Base-by-base conservation (phyloP, 768 basidiomycete species). In the Boletus edulis region DNA sequence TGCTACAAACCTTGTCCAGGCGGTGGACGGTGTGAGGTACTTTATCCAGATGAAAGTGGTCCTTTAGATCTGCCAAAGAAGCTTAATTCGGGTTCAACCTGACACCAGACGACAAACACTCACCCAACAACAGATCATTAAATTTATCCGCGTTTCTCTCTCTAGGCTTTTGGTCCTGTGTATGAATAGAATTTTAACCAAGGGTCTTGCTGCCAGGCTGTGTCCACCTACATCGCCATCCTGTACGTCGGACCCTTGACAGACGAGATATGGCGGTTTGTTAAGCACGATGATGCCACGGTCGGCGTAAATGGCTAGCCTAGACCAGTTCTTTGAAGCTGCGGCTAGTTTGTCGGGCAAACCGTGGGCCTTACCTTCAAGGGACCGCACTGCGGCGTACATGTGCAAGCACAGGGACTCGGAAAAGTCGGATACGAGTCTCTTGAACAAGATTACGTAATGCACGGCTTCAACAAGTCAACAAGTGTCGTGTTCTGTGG, bases 1-100 rank as follows among this genome's bases (percentile, higher is more conserved):
- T 4, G 42, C 22, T 15, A 58, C 66, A 15, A 24, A 83, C 87
- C 74, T 84, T 85, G 72, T 88, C 86, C 5, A 89, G 75, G 14
- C 87, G 79, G 63, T 89, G 87, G 20, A 87, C 78, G 7, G 80
- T 72, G 50, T 73, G 73, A 8, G 80, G 84, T n/a, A 67, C 55
- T 24, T 52, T 59, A 15, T 64, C 60, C 46, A 80, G 62, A 14
- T 63, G 58, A 46, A 80, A 67, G 46, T 63, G 60, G 22, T 60
- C 45, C 35, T 66, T 62, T 37, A 70, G 55, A 45, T 76, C 66
- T 71, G 59, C 58, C 59, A 22, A 40, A 20, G 41, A 40, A 18
- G 29, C 6, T 57, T 42, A 43, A 43, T 10, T 52, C 15, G 10
- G 37, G 45, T 45, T 8, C 27, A 27, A 27, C 27, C 27, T 9